A percentile compares a stretch with the other conserved stretches of the same genome.
Evolutionary conservation across 2,329 filamentous ascomycete genomes (phyloP).

Genomic region (Fusarium sp.): DNA sequence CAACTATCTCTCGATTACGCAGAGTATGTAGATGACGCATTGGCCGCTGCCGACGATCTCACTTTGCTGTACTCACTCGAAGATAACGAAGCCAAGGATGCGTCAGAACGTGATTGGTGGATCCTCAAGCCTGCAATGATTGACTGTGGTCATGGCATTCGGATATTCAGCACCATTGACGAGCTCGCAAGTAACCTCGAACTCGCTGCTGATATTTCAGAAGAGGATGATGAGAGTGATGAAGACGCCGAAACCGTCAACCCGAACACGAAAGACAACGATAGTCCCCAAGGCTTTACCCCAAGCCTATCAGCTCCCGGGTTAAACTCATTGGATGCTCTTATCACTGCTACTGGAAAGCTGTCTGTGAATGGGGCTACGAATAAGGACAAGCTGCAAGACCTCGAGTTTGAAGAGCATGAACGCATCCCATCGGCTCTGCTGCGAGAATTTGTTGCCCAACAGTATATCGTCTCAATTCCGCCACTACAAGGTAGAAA

Average conservation of each 20-base stretch:
- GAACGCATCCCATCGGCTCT: constrained; percentile 50
- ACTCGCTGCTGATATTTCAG: constrained; percentile 49
- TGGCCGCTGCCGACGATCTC: constrained; percentile 51
- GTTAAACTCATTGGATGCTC: constrained; percentile 43
- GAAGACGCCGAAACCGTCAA: background rate
- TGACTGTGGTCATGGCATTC: constrained; percentile 53
- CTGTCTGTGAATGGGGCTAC: constrained; percentile 22
- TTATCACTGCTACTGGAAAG: constrained; percentile 45
- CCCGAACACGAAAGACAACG: constrained; percentile 2
- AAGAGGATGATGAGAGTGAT: constrained; percentile 31
- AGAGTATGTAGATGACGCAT: constrained; percentile 52
- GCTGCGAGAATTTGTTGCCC: constrained; percentile 52
- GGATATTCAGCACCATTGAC: constrained; percentile 51
- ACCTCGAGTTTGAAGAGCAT: constrained; percentile 45
- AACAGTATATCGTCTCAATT: constrained; percentile 49
- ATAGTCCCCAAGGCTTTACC: constrained; percentile 16
- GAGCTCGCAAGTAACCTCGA: constrained; percentile 50
- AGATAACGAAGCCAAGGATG: constrained; percentile 44
- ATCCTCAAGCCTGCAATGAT: constrained; percentile 53
- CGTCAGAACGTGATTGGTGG: constrained; percentile 50
- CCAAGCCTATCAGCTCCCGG: constrained; percentile 43
- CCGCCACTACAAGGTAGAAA: constrained; percentile 47
- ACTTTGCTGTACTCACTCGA: constrained; percentile 49
- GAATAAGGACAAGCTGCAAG: background rate
- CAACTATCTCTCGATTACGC: constrained; percentile 50